A percentile compares a stretch with the other conserved stretches of the same genome.
Evolutionary conservation across 2,329 filamentous ascomycete genomes (phyloP).

Genomic region (Dactylella cylindrospora): DNA sequence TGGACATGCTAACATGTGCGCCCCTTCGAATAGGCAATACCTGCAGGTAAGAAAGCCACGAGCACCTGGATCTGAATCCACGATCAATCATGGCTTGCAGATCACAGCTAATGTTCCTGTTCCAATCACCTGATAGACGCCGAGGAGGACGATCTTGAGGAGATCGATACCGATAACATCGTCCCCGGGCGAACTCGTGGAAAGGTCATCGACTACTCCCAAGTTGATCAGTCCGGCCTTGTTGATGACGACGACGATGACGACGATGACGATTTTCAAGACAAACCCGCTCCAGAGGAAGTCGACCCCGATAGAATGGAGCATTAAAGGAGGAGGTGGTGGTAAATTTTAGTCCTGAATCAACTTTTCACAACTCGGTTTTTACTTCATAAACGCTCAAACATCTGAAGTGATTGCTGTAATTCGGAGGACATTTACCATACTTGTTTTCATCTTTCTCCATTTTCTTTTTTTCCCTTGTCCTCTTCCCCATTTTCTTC

Average conservation of each 20-base stretch:
- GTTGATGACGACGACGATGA: conserved; percentile 22
- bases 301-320: conserved; percentile 22
- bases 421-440: too few species aligned
- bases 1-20: conserved; percentile 4
- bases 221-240: conserved; percentile 17
- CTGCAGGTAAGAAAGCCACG: conserved; percentile 13
- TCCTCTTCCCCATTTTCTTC: too few species aligned
- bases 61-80: too few species aligned
- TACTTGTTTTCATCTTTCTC: too few species aligned
- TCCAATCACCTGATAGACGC: conserved; percentile 9
- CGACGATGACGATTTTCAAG: conserved; percentile 29
- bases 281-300: background rate
- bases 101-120: background rate
- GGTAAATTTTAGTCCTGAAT: too few species aligned
- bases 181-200: conserved; percentile 14
- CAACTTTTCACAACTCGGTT: too few species aligned
- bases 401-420: too few species aligned
- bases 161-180: conserved; percentile 25
- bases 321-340: too few species aligned
- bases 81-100: background rate
- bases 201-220: conserved; percentile 14
- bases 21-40: conserved; percentile 10
- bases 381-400: too few species aligned
- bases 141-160: conserved; percentile 11
- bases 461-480: too few species aligned